phyloP scores from a whole-genome alignment of 2,329 filamentous ascomycete species.

The Hymenoscyphus salicellus region DNA sequence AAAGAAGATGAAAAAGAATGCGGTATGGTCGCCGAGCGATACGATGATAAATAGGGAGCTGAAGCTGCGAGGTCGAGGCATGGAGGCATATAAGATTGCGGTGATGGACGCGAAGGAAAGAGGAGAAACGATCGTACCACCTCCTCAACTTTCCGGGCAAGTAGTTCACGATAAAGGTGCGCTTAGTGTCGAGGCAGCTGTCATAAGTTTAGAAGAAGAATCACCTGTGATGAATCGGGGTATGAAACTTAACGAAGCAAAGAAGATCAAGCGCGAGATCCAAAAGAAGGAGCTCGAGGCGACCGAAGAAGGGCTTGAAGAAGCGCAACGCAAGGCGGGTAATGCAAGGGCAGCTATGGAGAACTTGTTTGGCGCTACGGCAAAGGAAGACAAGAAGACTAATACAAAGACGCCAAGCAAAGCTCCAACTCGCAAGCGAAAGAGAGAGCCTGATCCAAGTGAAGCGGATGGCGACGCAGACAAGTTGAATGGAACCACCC shows the following conservation, averaged over 20 bases:
- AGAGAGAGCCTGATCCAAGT: slow-evolving; percentile 29
- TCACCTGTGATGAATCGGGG: slow-evolving; percentile 66
- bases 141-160: slow-evolving; percentile 35
- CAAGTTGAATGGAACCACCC: slow-evolving; percentile 25
- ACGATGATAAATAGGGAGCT: slow-evolving; percentile 83
- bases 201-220: slow-evolving; percentile 53
- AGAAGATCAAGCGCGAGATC: slow-evolving; percentile 73
- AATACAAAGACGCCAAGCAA: slow-evolving; percentile 25
- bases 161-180: slow-evolving; percentile 57
- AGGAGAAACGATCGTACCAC: slow-evolving; percentile 57
- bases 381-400: slow-evolving; percentile 21
- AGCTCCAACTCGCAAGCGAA: slow-evolving; percentile 32
- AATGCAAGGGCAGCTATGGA: slow-evolving; percentile 39
- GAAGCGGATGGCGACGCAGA: slow-evolving; percentile 20
- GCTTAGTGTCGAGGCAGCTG: slow-evolving; percentile 46
- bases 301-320: slow-evolving; percentile 57
- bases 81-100: slow-evolving; percentile 59
- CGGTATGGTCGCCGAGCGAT: slow-evolving; percentile 78
- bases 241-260: slow-evolving; percentile 76
- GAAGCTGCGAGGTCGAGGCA: slow-evolving; percentile 64
- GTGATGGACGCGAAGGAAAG: slow-evolving; percentile 64
- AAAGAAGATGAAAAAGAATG: slow-evolving; percentile 90
- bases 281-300: slow-evolving; percentile 66
- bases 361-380: slow-evolving; percentile 34
- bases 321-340: slow-evolving; percentile 51